Evolutionary conservation across 176 grass and related monocot species (phyloP).

Genomic region (Dendrocalamus sinicus): DNA sequence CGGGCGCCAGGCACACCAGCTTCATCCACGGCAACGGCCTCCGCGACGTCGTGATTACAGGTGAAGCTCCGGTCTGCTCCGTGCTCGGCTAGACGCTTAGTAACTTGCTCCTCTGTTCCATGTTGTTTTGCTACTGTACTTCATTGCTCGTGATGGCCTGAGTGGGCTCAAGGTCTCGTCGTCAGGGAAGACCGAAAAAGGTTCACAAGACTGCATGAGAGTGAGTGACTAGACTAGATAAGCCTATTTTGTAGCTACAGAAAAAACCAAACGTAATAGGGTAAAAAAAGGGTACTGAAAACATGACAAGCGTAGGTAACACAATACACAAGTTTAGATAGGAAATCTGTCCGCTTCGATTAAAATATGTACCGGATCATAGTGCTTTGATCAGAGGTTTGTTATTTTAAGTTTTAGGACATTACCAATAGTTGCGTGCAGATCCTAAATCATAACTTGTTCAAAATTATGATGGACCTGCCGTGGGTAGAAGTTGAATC

Average conservation of each 20-base stretch:
- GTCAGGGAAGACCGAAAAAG: background rate
- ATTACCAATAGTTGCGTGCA: constrained; percentile 11
- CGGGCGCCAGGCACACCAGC: constrained; percentile 66
- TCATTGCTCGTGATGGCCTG: constrained; percentile 3
- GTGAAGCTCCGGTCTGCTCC: constrained; percentile 14
- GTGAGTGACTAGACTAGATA: background rate
- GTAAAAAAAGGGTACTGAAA: background rate
- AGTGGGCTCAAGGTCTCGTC: background rate
- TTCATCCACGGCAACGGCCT: constrained; percentile 82
- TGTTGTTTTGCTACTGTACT: constrained; percentile 15
- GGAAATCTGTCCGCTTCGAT: background rate
- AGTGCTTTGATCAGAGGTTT: constrained; percentile 15
- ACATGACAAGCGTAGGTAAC: background rate
- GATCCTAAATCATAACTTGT: background rate
- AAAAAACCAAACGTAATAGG: background rate
- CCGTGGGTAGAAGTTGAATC: background rate
- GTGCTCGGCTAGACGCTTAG: background rate
- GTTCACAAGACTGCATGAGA: background rate
- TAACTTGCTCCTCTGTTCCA: background rate
- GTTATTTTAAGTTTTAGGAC: constrained; percentile 15
- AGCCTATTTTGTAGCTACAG: background rate
- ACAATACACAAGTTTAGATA: background rate
- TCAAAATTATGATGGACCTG: background rate
- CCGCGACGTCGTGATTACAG: constrained; percentile 86
- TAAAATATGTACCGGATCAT: constrained; percentile 12